Evolutionary conservation across 2,329 filamentous ascomycete species (phyloP).

Genomic region (Fusarium protoensiforme): DNA sequence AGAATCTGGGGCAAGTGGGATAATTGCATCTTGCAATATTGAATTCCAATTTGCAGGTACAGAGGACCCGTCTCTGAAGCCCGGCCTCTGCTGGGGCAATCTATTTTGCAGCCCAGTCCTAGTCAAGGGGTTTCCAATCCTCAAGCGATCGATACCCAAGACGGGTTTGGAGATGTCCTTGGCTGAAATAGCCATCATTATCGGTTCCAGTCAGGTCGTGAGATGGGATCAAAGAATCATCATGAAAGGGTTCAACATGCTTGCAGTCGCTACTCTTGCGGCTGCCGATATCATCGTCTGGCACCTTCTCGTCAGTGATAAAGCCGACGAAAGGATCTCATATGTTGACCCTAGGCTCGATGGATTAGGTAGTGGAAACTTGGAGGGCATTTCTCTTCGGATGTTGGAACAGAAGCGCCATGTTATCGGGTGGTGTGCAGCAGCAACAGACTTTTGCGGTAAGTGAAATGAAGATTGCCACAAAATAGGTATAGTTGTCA

Average conservation of each 20-base stretch:
- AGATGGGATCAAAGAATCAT: conserved; percentile 3
- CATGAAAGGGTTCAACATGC: conserved; percentile 18
- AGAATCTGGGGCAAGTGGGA: not conserved
- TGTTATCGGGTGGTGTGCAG: conserved; percentile 18
- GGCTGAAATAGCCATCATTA: not conserved
- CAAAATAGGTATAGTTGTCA: too few relatives aligned
- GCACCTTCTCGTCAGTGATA: conserved; percentile 3
- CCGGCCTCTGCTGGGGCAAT: conserved; percentile 12
- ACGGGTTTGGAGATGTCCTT: conserved; percentile 15
- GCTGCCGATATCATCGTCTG: conserved; percentile 7
- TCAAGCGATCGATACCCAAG: not conserved
- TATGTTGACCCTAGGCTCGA: conserved; percentile 10
- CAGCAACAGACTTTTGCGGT: conserved; percentile 17
- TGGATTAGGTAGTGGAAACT: not conserved
- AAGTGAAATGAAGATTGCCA: not conserved
- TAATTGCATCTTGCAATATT: not conserved
- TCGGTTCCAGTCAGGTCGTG: not conserved
- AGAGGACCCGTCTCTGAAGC: too few relatives aligned
- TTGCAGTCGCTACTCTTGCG: not conserved
- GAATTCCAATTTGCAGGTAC: not conserved
- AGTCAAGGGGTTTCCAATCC: not conserved
- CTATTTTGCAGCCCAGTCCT: not conserved
- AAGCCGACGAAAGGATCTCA: not conserved
- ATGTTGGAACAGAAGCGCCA: conserved; percentile 11
- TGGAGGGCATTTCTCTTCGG: not conserved